These are phyloP conservation scores for Acanthamoeba castellanii DNA, from an alignment of 208 protist species.

Conservation along the genomic window DNA sequence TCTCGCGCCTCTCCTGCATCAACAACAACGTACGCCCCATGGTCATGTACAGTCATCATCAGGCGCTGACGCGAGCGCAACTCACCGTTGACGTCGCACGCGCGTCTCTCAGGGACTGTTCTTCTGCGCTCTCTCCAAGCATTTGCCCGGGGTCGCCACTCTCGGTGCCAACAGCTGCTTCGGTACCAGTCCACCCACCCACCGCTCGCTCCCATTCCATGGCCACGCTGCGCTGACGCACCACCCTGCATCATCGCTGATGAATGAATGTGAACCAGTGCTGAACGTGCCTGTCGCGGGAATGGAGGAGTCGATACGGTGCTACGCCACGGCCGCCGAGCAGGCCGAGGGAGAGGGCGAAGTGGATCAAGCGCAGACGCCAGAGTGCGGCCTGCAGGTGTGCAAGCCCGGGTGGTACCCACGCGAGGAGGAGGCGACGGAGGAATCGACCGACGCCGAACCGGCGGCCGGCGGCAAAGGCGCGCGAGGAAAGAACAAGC, in stretches of 20 bases:
- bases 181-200: not conserved
- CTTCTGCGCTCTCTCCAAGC: not conserved
- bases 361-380: not conserved
- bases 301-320: not conserved
- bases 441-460: not conserved
- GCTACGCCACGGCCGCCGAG: not conserved
- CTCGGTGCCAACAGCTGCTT: not conserved
- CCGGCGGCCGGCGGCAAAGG: not conserved
- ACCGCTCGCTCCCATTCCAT: no score
- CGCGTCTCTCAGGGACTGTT: not conserved
- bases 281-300: constrained; percentile 41
- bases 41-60: no score
- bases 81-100: not conserved
- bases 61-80: not conserved
- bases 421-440: not conserved
- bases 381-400: not conserved
- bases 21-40: constrained; percentile 38
- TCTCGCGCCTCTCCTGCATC: constrained; percentile 37
- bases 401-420: constrained; percentile 6
- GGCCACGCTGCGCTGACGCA: no score
- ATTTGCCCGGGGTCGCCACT: not conserved
- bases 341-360: not conserved
- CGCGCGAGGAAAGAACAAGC: not conserved
- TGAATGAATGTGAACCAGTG: not conserved
- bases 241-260: not conserved